Base-by-base conservation (phyloP, 768 basidiomycete species). In the Tephrocybe sp. region DNA sequence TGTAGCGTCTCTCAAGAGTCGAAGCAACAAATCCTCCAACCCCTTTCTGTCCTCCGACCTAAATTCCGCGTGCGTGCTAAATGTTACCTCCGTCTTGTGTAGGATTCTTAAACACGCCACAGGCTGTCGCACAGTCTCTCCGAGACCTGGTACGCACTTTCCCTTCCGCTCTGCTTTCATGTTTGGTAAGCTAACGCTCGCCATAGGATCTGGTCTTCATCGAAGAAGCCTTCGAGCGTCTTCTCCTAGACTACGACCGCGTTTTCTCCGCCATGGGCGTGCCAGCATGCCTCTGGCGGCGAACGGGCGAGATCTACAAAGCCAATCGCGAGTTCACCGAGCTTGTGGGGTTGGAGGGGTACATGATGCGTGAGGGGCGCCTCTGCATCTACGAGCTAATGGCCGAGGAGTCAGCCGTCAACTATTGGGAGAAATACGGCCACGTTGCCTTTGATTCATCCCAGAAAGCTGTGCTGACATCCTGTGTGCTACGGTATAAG, bases 391-490 rank as follows among this genome's bases (percentile, higher is more conserved):
- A 97, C 69, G 96, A 98, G 66, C 80, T 98, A 40, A 97, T 99
- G 95, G 89, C 94, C 1, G 96, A 99, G 67, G 94, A 96, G 64
- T 88, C 86, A 1, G 93, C 94, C 2, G 94, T 97, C 34, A 93
- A 95, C 64, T 98, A 97, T 61, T 98, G 93, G 92, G 95, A 98
- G 89, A 94, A 97, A 87, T 97, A 97, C 61, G 93, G 92, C 47
- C 83, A 89, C 49, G 90, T 95, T 56, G 93, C 92, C 0, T 94
- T 95, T 55, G 90, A 94, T 69, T 85, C 87, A n/a, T 79, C 75
- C 2, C 92, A 95, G 68, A 95, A 96, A 65, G 92, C 92, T 1
- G 92, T 95, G 13, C 80, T 96, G 21, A 96, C 93, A 19, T 92
- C 91, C 9, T 96, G 92, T 62, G 89, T 92, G 15, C 71, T 96